A percentile compares a stretch with the other conserved stretches of the same genome.
These are phyloP conservation scores for Gautieria morchelliformis DNA, from an alignment of 768 basidiomycete species.

Conservation along the genomic window DNA sequence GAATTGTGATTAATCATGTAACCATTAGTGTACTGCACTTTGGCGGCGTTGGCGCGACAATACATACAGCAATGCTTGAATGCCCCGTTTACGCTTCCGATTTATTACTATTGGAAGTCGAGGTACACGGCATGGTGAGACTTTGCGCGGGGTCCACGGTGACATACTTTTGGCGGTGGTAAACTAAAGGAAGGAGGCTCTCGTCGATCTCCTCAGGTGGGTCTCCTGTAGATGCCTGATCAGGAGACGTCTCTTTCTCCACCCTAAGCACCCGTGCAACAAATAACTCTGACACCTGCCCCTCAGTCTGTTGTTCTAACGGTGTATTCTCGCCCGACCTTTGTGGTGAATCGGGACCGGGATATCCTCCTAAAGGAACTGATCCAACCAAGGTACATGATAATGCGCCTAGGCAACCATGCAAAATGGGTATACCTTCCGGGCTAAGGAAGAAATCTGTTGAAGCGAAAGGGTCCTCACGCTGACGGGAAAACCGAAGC, in stretches of 20 bases:
- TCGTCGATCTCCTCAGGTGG: slow-evolving; percentile 18
- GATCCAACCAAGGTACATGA: slow-evolving; percentile 61
- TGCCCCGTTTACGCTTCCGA: neutral
- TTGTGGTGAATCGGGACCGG: slow-evolving; percentile 19
- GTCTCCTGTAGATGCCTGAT: slow-evolving; percentile 12
- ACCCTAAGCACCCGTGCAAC: slow-evolving; percentile 70
- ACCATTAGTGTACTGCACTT: neutral
- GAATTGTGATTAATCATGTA: neutral
- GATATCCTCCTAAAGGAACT: slow-evolving; percentile 46
- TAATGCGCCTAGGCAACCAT: slow-evolving; percentile 57
- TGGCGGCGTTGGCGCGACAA: neutral
- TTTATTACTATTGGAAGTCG: neutral
- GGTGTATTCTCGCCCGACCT: slow-evolving; percentile 7
- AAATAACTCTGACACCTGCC: slow-evolving; percentile 56
- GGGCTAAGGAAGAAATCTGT: slow-evolving; percentile 31
- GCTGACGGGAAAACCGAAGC: slow-evolving; percentile 57
- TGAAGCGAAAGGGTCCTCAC: slow-evolving; percentile 15
- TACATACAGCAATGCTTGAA: neutral
- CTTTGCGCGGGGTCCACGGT: slow-evolving; percentile 28
- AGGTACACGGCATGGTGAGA: neutral
- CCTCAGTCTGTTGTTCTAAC: neutral
- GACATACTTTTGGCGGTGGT: slow-evolving; percentile 52
- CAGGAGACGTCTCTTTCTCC: slow-evolving; percentile 26
- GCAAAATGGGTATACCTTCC: slow-evolving; percentile 52
- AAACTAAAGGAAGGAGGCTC: slow-evolving; percentile 43